phyloP scores from a whole-genome alignment of 169 alveolate species.

The Babesia bigemina region DNA sequence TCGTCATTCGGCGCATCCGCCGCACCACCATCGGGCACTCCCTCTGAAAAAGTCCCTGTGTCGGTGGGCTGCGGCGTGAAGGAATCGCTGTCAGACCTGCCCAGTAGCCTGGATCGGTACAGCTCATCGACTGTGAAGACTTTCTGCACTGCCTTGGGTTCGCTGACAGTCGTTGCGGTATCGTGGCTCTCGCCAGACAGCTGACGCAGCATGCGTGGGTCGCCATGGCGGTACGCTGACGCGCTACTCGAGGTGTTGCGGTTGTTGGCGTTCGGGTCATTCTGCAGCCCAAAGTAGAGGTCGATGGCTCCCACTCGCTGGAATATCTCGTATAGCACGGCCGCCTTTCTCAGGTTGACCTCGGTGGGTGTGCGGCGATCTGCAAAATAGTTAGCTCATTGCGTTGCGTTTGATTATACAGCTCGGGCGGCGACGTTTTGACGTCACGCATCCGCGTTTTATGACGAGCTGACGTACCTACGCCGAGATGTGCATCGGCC shows the following conservation, averaged over 20 bases:
- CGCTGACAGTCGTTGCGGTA: not conserved
- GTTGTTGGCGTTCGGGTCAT: not conserved
- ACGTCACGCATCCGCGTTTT: no score
- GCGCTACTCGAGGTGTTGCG: not conserved
- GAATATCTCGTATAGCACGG: constrained; percentile 23
- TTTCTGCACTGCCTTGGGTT: not conserved
- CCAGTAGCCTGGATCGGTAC: not conserved
- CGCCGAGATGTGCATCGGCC: not conserved
- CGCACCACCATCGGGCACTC: not conserved
- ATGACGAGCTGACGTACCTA: constrained; percentile 2
- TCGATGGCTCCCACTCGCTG: constrained; percentile 39
- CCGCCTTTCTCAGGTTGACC: constrained; percentile 16
- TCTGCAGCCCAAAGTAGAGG: constrained; percentile 17
- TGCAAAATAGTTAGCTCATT: not conserved
- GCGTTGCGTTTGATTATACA: not conserved
- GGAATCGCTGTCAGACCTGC: not conserved
- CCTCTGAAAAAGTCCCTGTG: not conserved
- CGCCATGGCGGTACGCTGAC: not conserved
- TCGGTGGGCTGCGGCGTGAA: no score
- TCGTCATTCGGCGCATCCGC: not conserved
- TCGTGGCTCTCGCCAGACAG: not conserved
- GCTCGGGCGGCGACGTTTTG: no score
- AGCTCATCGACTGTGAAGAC: constrained; percentile 10
- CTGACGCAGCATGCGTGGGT: not conserved
- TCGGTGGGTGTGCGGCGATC: constrained; percentile 10